Percentiles rank a stretch among this genome's conserved stretches.
phyloP scores from a whole-genome alignment of 225 moss, liverwort and hornwort species.

The Physcomitrellopsis africana region DNA sequence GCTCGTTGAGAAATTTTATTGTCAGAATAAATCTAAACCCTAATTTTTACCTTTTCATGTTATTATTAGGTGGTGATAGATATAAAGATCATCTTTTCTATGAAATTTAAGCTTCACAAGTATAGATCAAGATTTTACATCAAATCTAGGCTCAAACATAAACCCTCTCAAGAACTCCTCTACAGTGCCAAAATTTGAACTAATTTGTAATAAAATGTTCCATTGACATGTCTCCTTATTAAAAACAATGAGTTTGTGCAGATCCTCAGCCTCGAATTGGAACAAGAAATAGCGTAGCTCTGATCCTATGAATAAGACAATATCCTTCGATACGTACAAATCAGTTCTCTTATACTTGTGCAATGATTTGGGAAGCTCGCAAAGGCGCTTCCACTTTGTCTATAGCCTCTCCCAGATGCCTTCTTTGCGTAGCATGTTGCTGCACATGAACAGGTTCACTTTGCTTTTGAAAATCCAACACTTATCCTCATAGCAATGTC shows the following conservation, averaged over 20 bases:
- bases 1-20: no score
- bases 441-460: conserved; percentile 18
- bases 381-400: not conserved
- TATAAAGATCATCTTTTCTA: no score
- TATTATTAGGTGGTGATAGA: no score
- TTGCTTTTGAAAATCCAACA: conserved; percentile 20
- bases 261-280: not conserved
- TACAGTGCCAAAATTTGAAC: not conserved
- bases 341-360: not conserved
- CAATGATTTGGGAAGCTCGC: not conserved
- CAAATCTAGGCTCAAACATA: not conserved
- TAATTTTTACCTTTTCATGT: no score
- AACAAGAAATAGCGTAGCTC: conserved; percentile 2
- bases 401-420: conserved; percentile 20
- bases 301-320: conserved; percentile 4
- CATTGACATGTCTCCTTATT: not conserved
- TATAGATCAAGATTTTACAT: not conserved
- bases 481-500: conserved; percentile 14
- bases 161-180: not conserved
- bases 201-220: not conserved
- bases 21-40: no score
- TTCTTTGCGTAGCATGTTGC: conserved; percentile 8
- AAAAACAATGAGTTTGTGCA: not conserved
- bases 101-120: not conserved
- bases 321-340: conserved; percentile 4